phyloP scores from a whole-genome alignment of 2,329 filamentous ascomycete genomes.

The Trichoderma sp. region DNA sequence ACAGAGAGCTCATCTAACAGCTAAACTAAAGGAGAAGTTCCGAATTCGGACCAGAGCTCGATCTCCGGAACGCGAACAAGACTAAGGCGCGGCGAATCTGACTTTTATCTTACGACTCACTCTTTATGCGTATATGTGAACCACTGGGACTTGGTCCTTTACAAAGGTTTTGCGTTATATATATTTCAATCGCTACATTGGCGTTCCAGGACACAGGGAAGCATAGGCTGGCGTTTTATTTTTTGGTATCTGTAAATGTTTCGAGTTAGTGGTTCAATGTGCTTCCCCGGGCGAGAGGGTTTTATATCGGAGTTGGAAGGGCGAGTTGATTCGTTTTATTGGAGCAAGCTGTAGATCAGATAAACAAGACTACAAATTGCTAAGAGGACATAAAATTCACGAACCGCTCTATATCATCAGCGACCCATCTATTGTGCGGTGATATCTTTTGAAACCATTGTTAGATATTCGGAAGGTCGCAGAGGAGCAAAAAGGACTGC shows the following conservation, averaged over 20 bases:
- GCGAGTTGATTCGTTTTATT: neutral
- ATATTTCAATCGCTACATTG: neutral
- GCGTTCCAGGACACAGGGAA: neutral
- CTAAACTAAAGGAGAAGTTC: constrained; percentile 53
- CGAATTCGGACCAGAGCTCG: constrained; percentile 50
- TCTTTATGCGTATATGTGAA: neutral
- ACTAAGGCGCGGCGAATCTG: neutral
- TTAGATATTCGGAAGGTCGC: neutral
- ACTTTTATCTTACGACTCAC: neutral
- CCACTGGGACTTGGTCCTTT: neutral
- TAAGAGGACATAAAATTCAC: neutral
- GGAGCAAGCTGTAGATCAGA: neutral
- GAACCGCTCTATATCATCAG: neutral
- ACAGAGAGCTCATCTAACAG: constrained; percentile 45
- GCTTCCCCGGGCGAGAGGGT: neutral
- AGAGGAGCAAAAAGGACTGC: neutral
- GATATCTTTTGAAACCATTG: neutral
- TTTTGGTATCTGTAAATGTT: neutral
- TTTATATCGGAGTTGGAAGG: neutral
- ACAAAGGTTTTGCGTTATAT: neutral
- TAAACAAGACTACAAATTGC: neutral
- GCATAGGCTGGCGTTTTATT: neutral
- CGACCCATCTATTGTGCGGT: neutral
- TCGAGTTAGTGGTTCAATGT: neutral
- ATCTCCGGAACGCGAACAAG: constrained; percentile 22